Conservation (phyloP, 2,329 filamentous ascomycete genomes). For the Verticillium tricorpus region DNA sequence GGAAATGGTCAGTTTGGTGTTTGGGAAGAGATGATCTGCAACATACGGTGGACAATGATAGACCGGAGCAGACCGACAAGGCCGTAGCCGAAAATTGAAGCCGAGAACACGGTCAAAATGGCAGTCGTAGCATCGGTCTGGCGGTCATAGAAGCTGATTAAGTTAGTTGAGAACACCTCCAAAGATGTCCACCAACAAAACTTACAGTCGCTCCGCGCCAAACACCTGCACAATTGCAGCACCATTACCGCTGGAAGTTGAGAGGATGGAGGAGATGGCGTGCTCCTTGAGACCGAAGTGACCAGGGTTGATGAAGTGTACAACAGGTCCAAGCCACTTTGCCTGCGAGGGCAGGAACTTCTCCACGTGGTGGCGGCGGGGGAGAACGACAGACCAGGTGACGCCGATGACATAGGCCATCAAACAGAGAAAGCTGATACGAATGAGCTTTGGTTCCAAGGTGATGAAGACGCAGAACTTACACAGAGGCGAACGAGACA, state of each 20-base stretch:
- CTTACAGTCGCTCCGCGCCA: constrained; percentile 9
- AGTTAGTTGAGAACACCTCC: background rate
- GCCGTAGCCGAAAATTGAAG: constrained; percentile 8
- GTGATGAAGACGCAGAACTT: background rate
- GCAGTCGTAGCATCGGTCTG: constrained; percentile 9
- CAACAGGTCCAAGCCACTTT: constrained; percentile 8
- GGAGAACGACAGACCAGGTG: constrained; percentile 8
- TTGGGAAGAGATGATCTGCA: background rate
- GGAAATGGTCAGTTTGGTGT: background rate
- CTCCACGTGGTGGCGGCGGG: constrained; percentile 10
- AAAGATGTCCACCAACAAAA: background rate
- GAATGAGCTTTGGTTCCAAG: background rate
- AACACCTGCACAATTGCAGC: constrained; percentile 10
- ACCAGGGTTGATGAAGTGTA: constrained; percentile 11
- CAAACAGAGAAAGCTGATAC: constrained; percentile 5
- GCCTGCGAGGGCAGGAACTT: constrained; percentile 9
- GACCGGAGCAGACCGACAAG: constrained; percentile 6
- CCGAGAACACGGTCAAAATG: constrained; percentile 9
- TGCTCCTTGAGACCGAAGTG: constrained; percentile 11
- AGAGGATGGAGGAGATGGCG: constrained; percentile 10
- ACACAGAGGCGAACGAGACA: constrained; percentile 9
- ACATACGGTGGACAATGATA: constrained; percentile 10
- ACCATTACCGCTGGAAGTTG: constrained; percentile 10
- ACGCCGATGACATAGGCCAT: constrained; percentile 12
- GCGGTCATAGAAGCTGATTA: constrained; percentile 6